Base-by-base conservation (phyloP, 306 rosid genomes). In the Abrus precatorius region DNA sequence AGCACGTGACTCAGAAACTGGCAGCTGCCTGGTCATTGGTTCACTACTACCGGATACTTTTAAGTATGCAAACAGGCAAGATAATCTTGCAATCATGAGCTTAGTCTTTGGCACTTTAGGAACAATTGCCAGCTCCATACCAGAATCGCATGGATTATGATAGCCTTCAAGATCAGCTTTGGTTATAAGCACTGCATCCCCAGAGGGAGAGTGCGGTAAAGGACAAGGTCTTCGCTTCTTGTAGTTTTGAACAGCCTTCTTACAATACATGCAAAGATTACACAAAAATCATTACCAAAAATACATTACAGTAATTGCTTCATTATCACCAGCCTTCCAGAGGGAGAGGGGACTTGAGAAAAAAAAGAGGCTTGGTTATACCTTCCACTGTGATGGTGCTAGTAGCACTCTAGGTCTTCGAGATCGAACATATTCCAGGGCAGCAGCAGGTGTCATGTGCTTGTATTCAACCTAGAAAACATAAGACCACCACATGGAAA, bases 311-410 rank as follows among this genome's bases (percentile, higher is more conserved):
- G 14, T 47, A 36, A 47, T 13, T 72, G 9, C 40, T 60, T 13
- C 32, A 2, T 20, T 50, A 28, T 47, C 53, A 44, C 27, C 32
- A 64, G 72, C 48, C 65, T 66, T 81, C 62, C 7, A 6, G 45
- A 54, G 54, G 38, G 56, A 40, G 59, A 69, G 52, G 53, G 4
- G 10, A 27, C 20, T 20, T 20, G 20, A 28, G 5, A 4, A 34
- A 55, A 6, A 13, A 47, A 10, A 12, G 9, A 32, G 74, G 82
- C 75, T 43, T 36, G 14, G 12, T 41, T 38, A 69, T 83, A 95
- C 98, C 92, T 93, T 88, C 99, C 99, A 93, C 77, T 95, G 99
- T 1, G 97, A 83, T 20, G 99, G 97, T 41, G 99, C 98, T 76
- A 95, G 88, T 64, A 95, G 84, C 67, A 95, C 98, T 47, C 98